Conservation (phyloP, 2,329 filamentous ascomycete species). For the Pyrenophora graminea region DNA sequence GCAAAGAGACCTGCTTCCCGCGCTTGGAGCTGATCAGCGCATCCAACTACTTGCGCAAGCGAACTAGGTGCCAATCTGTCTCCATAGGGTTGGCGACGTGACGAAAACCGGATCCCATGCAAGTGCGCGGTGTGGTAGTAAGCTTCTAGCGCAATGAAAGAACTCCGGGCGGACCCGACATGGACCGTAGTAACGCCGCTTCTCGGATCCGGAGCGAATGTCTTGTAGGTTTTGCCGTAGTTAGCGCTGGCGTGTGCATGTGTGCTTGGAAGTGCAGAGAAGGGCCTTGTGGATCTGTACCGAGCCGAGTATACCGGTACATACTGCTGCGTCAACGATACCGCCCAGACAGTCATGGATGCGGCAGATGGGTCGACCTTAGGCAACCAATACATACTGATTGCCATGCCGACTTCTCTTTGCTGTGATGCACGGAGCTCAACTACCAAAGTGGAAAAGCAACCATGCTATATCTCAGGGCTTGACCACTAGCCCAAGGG, state of each 20-base stretch:
- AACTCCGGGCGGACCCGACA: slow-evolving; percentile 17
- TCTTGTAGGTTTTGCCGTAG: background rate
- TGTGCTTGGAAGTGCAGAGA: too few relatives aligned
- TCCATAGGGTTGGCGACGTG: slow-evolving; percentile 14
- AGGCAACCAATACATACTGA: slow-evolving; percentile 1
- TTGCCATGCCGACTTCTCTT: slow-evolving; percentile 2
- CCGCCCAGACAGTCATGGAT: background rate
- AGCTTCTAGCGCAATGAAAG: slow-evolving; percentile 15
- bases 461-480: background rate
- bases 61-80: slow-evolving; percentile 5
- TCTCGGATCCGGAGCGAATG: slow-evolving; percentile 7
- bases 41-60: slow-evolving; percentile 5
- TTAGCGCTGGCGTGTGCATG: background rate
- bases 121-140: slow-evolving; percentile 1
- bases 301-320: too few relatives aligned
- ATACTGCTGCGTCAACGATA: background rate
- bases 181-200: slow-evolving; percentile 19
- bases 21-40: slow-evolving; percentile 17
- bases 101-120: slow-evolving; percentile 7
- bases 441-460: slow-evolving; percentile 6
- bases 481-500: background rate
- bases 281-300: too few relatives aligned
- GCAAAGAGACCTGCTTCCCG: slow-evolving; percentile 3
- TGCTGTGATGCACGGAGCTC: background rate
- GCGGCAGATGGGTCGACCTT: background rate